These are phyloP conservation scores for Bolboschoenus planiculmis DNA, from an alignment of 176 grass and related monocot species.

Conservation along the genomic window DNA sequence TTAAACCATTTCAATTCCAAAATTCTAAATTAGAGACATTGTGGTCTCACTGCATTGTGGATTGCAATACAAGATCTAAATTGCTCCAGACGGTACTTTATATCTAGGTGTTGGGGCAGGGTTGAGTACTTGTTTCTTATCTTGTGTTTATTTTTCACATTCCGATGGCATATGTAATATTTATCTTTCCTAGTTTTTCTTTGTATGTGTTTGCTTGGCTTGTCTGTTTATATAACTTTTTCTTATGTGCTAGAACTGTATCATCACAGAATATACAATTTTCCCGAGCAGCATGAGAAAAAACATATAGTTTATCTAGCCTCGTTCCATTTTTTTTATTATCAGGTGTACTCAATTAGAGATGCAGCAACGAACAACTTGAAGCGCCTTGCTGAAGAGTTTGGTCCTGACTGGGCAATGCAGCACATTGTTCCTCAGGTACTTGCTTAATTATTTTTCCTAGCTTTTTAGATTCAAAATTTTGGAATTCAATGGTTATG, in stretches of 20 bases:
- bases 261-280: background rate
- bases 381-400: constrained; percentile 89
- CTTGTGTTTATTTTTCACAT: background rate
- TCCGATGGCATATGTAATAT: background rate
- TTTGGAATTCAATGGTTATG: background rate
- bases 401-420: constrained; percentile 93
- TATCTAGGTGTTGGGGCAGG: background rate
- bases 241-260: background rate
- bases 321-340: constrained; percentile 15
- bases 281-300: background rate
- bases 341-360: constrained; percentile 88
- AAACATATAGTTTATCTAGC: background rate
- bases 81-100: background rate
- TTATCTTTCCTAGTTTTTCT: too few species aligned
- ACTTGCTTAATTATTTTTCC: background rate
- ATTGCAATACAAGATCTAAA: background rate
- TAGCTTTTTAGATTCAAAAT: background rate
- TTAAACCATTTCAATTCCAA: background rate
- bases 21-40: background rate
- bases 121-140: background rate
- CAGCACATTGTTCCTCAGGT: constrained; percentile 95
- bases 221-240: background rate
- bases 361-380: constrained; percentile 92
- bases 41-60: background rate
- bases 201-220: too few species aligned